Evolutionary conservation across 192 early-diverging fungal species (phyloP).

Genomic region (Podila verticillata): DNA sequence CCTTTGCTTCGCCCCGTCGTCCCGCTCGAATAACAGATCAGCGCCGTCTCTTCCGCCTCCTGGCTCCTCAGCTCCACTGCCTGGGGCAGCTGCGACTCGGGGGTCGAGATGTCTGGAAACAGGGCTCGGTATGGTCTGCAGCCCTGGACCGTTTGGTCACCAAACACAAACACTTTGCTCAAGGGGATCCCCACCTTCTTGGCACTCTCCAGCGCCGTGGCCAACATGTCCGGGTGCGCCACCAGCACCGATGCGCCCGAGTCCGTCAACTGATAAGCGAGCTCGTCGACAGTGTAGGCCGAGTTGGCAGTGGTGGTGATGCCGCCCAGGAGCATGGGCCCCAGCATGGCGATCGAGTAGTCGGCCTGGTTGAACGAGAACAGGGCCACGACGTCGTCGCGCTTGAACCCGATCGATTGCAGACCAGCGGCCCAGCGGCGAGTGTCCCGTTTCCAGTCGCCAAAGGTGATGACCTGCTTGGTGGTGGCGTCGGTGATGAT

Average conservation of each 20-base stretch:
- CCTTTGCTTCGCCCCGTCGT: slow-evolving; percentile 82
- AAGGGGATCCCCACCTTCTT: slow-evolving; percentile 30
- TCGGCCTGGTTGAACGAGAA: slow-evolving; percentile 76
- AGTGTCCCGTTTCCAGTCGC: slow-evolving; percentile 46
- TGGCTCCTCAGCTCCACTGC: slow-evolving; percentile 23
- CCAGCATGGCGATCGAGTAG: slow-evolving; percentile 45
- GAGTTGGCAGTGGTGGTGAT: slow-evolving; percentile 83
- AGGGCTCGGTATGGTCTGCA: slow-evolving; percentile 39
- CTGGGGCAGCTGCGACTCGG: slow-evolving; percentile 9
- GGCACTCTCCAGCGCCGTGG: slow-evolving; percentile 51
- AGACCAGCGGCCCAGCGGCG: slow-evolving; percentile 59
- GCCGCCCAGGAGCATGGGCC: slow-evolving; percentile 60
- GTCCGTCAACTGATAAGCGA: slow-evolving; percentile 77
- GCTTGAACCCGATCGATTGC: slow-evolving; percentile 60
- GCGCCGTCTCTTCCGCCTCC: slow-evolving; percentile 51
- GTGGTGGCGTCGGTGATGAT: slow-evolving; percentile 56
- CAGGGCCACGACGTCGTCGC: slow-evolving; percentile 78
- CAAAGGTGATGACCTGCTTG: slow-evolving; percentile 45
- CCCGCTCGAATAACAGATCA: slow-evolving; percentile 75
- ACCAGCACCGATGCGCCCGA: slow-evolving; percentile 76
- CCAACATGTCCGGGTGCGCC: slow-evolving; percentile 43
- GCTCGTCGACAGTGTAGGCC: slow-evolving; percentile 79
- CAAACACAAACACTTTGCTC: slow-evolving; percentile 57
- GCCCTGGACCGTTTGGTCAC: slow-evolving; percentile 45
- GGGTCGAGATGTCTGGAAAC: slow-evolving; percentile 27